Evolutionary conservation across 257 asterid species (phyloP).

Genomic region (Ophiorrhiza pumila): DNA sequence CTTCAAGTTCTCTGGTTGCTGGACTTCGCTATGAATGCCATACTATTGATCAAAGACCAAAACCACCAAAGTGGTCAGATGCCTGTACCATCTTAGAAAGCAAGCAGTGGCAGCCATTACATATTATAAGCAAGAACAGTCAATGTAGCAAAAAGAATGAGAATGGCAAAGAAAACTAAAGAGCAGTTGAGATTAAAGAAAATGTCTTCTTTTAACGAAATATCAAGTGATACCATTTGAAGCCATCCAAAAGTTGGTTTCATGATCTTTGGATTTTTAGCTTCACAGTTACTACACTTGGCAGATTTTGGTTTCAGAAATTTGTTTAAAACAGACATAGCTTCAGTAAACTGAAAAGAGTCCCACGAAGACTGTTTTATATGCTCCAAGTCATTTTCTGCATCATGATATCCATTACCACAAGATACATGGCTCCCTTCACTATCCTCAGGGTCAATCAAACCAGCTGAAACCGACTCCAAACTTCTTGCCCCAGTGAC

Average conservation of each 20-base stretch:
- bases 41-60: background rate
- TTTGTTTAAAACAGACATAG: constrained; percentile 52
- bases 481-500: constrained; percentile 58
- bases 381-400: constrained; percentile 31
- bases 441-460: constrained; percentile 43
- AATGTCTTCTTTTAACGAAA: background rate
- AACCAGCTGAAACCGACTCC: constrained; percentile 24
- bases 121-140: background rate
- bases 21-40: background rate
- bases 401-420: constrained; percentile 30
- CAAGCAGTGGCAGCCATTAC: background rate
- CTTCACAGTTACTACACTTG: constrained; percentile 50
- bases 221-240: constrained; percentile 44
- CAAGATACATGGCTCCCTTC: constrained; percentile 60
- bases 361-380: constrained; percentile 47
- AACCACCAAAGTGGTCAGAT: background rate
- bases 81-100: background rate
- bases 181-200: background rate
- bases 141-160: constrained; percentile 3
- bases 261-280: constrained; percentile 51
- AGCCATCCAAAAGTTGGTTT: constrained; percentile 95
- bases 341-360: constrained; percentile 72
- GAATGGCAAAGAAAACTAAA: background rate
- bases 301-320: constrained; percentile 44
- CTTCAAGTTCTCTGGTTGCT: background rate